Percentiles rank a stretch among this genome's conserved stretches.
These are phyloP conservation scores for Rhodosporidiobolus sp. DNA, from an alignment of 768 basidiomycete genomes.

Conservation along the genomic window DNA sequence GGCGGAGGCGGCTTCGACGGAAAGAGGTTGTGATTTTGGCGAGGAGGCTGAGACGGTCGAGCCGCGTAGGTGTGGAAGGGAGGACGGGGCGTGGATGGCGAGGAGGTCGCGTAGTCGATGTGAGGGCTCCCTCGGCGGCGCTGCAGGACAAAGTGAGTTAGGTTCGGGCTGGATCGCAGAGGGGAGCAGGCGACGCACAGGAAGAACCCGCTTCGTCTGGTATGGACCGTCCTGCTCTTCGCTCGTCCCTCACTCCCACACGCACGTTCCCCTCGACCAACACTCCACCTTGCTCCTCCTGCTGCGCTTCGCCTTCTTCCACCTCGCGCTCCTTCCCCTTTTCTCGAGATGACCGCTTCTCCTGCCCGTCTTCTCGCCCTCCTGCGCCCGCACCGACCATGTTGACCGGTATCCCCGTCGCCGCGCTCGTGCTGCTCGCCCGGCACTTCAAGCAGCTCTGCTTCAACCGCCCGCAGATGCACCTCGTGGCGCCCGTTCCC, in stretches of 20 bases:
- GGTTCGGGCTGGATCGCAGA: not conserved
- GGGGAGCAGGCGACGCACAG: no score
- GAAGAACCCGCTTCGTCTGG: no score
- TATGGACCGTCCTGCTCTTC: no score
- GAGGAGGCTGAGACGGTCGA: not conserved
- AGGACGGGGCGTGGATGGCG: not conserved
- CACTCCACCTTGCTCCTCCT: not conserved
- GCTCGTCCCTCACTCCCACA: no score
- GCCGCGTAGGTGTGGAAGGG: not conserved
- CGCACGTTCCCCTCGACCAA: not conserved
- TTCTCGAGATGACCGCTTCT: no score
- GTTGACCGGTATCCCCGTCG: no score
- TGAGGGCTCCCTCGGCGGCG: not conserved
- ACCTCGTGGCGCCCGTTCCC: not conserved
- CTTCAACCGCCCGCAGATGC: conserved; percentile 25
- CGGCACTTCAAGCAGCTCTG: conserved; percentile 1
- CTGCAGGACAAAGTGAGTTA: not conserved
- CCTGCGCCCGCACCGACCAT: no score
- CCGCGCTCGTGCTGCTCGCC: not conserved
- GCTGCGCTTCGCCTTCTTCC: not conserved
- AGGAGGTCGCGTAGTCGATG: not conserved
- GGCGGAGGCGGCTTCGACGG: not conserved
- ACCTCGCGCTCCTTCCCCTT: not conserved
- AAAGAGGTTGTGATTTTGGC: not conserved
- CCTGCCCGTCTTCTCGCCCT: not conserved